These are phyloP conservation scores for Picea glauca DNA, from an alignment of 75 land plant species.

Conservation along the genomic window DNA sequence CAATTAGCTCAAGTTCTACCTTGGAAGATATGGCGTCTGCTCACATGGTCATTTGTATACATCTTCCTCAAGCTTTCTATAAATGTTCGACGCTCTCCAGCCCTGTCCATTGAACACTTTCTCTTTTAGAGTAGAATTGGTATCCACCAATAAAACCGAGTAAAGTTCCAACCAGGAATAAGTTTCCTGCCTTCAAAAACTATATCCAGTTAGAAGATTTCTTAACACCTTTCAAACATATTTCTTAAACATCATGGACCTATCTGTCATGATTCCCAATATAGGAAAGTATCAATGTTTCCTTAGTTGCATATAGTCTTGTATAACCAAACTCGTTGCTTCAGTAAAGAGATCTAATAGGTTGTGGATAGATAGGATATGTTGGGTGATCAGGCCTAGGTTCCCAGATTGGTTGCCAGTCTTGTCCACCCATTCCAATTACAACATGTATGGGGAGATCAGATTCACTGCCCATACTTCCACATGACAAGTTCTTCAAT, in stretches of 20 bases:
- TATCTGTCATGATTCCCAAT: slow-evolving; percentile 36
- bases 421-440: slow-evolving; percentile 29
- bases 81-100: no score
- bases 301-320: slow-evolving; percentile 25
- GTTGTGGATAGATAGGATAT: slow-evolving; percentile 24
- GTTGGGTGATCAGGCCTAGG: slow-evolving; percentile 16
- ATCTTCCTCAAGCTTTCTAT: no score
- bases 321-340: slow-evolving; percentile 21
- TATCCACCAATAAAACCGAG: no score
- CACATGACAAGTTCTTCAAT: slow-evolving; percentile 24
- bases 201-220: no score
- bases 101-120: no score
- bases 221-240: no score
- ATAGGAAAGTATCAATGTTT: slow-evolving; percentile 15
- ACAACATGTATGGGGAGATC: slow-evolving; percentile 28
- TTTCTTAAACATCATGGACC: no score
- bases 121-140: no score
- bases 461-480: neutral
- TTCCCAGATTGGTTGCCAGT: slow-evolving; percentile 21
- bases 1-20: no score
- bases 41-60: neutral
- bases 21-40: no score
- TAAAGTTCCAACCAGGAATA: no score
- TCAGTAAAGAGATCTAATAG: slow-evolving; percentile 27
- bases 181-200: no score